These are phyloP conservation scores for Aspergillus uvarum DNA, from an alignment of 2,329 filamentous ascomycete genomes.

Conservation along the genomic window DNA sequence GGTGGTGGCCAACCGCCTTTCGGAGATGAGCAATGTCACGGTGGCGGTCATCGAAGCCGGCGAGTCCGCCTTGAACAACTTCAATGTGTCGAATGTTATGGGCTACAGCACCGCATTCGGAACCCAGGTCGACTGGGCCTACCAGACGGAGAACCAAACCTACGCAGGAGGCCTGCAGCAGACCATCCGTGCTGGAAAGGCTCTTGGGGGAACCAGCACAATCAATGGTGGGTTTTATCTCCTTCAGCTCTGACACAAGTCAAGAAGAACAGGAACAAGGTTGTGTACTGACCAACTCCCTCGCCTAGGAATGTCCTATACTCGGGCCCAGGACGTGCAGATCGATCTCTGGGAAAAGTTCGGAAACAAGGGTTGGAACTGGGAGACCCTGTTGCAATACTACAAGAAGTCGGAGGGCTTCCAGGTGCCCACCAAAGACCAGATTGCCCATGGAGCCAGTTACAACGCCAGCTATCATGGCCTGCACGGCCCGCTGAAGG, in stretches of 20 bases:
- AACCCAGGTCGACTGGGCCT: conserved; percentile 45
- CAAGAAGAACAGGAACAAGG: background rate
- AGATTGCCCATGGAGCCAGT: conserved; percentile 25
- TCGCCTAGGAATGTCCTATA: conserved; percentile 39
- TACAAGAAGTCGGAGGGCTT: conserved; percentile 33
- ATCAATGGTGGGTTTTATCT: conserved; percentile 40
- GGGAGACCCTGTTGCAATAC: conserved; percentile 32
- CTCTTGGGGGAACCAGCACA: conserved; percentile 45
- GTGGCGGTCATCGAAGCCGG: conserved; percentile 37
- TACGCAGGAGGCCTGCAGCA: conserved; percentile 37
- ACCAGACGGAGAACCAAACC: conserved; percentile 42
- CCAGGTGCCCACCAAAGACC: conserved; percentile 24
- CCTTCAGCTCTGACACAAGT: background rate
- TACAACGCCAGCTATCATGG: conserved; percentile 34
- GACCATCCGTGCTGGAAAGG: conserved; percentile 44
- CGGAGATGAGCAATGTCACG: conserved; percentile 28
- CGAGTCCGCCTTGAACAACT: conserved; percentile 29
- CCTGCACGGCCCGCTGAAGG: conserved; percentile 29
- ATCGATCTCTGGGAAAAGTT: conserved; percentile 39
- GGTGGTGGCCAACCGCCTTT: conserved; percentile 37
- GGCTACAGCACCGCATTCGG: conserved; percentile 33
- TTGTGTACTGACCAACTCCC: too few species aligned
- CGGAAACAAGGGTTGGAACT: conserved; percentile 37
- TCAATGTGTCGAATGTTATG: conserved; percentile 27
- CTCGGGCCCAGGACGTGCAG: conserved; percentile 38